Conservation (phyloP, 208 protist species). For the Acanthamoeba sp. region DNA sequence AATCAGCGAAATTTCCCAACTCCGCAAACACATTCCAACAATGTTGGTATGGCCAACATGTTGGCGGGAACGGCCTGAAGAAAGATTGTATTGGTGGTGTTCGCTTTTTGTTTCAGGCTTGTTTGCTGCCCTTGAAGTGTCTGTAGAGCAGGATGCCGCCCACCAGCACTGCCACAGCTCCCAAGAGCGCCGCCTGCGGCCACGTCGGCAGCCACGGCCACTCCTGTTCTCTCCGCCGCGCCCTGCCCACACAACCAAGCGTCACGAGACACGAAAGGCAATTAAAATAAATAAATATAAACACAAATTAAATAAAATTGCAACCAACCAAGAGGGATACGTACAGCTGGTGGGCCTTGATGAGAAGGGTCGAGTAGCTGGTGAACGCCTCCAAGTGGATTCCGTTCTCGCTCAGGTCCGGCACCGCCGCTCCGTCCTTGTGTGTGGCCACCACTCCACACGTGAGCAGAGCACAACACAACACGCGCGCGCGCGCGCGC, state of each 20-base stretch:
- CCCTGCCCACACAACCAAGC: background rate
- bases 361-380: constrained; percentile 28
- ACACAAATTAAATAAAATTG: background rate
- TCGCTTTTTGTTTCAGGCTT: background rate
- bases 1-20: too few relatives aligned
- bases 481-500: background rate
- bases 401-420: background rate
- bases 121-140: constrained; percentile 41
- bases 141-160: constrained; percentile 30
- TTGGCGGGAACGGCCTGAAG: too few relatives aligned
- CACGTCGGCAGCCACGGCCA: constrained; percentile 7
- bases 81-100: background rate
- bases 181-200: constrained; percentile 25
- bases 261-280: background rate
- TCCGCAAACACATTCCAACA: too few relatives aligned
- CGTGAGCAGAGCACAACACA: background rate
- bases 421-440: background rate
- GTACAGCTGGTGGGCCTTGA: constrained; percentile 37
- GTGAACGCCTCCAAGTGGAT: constrained; percentile 23
- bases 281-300: background rate
- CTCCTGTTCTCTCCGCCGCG: constrained; percentile 34
- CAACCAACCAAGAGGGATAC: background rate
- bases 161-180: constrained; percentile 43
- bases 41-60: too few relatives aligned
- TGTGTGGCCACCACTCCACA: background rate